Base-by-base conservation (phyloP, 2,329 filamentous ascomycete genomes). In the Sclerotinia nivalis region DNA sequence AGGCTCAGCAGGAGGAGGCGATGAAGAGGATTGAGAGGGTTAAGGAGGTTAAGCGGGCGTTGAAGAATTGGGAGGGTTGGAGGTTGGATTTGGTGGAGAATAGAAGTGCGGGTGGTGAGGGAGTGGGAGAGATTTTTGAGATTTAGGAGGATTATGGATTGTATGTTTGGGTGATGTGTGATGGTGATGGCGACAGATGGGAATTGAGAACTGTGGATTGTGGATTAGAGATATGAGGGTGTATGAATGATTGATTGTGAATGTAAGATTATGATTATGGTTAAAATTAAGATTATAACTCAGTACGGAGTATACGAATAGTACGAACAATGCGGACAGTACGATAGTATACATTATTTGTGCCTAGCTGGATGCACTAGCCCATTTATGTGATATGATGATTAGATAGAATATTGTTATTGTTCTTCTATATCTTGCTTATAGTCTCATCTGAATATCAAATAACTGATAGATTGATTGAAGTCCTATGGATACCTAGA, bases 51-150 rank as follows among this genome's bases (percentile, higher is more conserved):
- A 90, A 90, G 83, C 80, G 87, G 70, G 83, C 83, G 1, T 80
- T 90, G 66, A 89, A 88, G 82, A 87, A 88, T 77, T 90, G 88
- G 88, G 86, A 89, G 72, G 87, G 88, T 10, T 90, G 87, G 87
- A 83, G 88, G 79, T 79, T 90, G 75, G 88, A 90, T 76, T 81
- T 90, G 75, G 88, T 90, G 8, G 88, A 90, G 77, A 83, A 82
- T 68, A 73, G 78, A 71, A 76, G 72, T 55, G 75, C 73, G 2
- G 86, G 86, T 6, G 85, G 85, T 0, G 86, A 88, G 73, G 87
- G 87, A 0, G 81, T 87, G 28, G 88, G 88, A 1, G 86, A 89
- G 77, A 87, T 90, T 37, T 90, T 90, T 77, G 88, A 90, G 75
- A 81, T 90, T 66, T 91, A 73, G 70, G 66, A 18, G 34, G 10